Conservation (phyloP, 345 rosid genomes). For the Noccaea bulbosa region DNA sequence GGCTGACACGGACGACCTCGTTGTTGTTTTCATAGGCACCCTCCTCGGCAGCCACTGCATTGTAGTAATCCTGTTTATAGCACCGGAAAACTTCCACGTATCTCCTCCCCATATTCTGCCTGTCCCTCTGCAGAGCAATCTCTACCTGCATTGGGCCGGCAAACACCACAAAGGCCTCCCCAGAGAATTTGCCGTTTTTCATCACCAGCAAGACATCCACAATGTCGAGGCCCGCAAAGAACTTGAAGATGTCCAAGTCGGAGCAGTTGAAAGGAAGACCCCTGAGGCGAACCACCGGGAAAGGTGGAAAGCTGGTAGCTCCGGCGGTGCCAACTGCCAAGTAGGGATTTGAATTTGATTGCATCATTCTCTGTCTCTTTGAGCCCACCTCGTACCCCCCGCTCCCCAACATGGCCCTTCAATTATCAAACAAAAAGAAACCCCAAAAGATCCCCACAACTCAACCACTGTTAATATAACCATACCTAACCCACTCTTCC, state of each 20-base stretch:
- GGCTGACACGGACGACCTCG: conserved; percentile 62
- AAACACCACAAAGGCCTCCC: conserved; percentile 90
- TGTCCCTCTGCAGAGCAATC: conserved; percentile 84
- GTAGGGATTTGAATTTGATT: conserved; percentile 81
- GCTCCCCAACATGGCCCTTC: conserved; percentile 99
- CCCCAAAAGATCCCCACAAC: conserved; percentile 81
- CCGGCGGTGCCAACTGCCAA: conserved; percentile 91
- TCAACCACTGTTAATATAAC: conserved; percentile 88
- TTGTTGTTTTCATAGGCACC: conserved; percentile 63
- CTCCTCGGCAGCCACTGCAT: conserved; percentile 85
- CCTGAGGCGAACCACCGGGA: conserved; percentile 91
- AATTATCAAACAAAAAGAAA: conserved; percentile 55
- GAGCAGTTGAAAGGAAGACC: conserved; percentile 96
- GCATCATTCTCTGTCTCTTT: conserved; percentile 99
- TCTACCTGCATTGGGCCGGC: conserved; percentile 80
- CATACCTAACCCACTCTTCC: conserved; percentile 74
- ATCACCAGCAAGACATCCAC: conserved; percentile 82
- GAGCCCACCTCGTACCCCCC: conserved; percentile 99
- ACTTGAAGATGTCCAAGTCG: conserved; percentile 85
- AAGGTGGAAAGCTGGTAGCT: conserved; percentile 63
- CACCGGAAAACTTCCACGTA: conserved; percentile 93
- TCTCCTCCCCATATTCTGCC: conserved; percentile 87
- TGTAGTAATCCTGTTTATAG: conserved; percentile 82
- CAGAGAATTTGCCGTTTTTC: conserved; percentile 81
- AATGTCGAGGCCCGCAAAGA: conserved; percentile 89